Evolutionary conservation across 306 rosid genomes (phyloP), one percentile per base, ranked within the genome.

Genomic region (Senna tora): DNA sequence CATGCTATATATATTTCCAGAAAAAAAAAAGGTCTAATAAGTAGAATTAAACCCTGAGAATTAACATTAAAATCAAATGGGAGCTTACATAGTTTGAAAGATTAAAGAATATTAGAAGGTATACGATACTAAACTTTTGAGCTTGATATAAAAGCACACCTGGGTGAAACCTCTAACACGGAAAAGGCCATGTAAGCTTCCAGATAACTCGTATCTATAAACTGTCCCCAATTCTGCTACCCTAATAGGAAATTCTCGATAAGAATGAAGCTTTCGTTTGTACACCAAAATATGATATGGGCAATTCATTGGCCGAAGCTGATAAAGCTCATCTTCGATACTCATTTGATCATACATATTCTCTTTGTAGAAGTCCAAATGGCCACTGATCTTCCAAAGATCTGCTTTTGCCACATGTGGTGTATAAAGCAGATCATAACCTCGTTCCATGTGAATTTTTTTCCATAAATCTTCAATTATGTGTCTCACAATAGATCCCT

Each of bases 361-460:
- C 81, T 94, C 99, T 57, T 69, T 82, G 81, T 91, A 94, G 82
- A 89, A 94, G 75, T 94, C 99, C 80, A 84, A 79, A 85, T 94
- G 99, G 75, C 99, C 99, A 82, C 99, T 94, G 75, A 90, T 88
- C 87, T 84, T 84, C 99, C 99, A 94, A 87, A 94, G 99, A 73
- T 89, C 96, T 50, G 90, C 99, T 81, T 86, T 94, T 74, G 96
- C 99, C 64, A 94, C 97, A 81, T 94, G 97, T 34, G 99, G 99
- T 51, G 99, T 94, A 75, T 91, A 91, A 49, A 91, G 82, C 60
- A 94, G 86, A 89, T 94, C 91, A 71, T 94, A 94, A 71, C 89
- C 97, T 41, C 88, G 77, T 38, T 87, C 88, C 46, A 85, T 58
- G 80, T 94, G 99, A 61, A 84, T 76, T 68, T 80, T 91, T 79